Evolutionary conservation across 2,329 filamentous ascomycete genomes (phyloP).

Genomic region (Fusarium chuoi): DNA sequence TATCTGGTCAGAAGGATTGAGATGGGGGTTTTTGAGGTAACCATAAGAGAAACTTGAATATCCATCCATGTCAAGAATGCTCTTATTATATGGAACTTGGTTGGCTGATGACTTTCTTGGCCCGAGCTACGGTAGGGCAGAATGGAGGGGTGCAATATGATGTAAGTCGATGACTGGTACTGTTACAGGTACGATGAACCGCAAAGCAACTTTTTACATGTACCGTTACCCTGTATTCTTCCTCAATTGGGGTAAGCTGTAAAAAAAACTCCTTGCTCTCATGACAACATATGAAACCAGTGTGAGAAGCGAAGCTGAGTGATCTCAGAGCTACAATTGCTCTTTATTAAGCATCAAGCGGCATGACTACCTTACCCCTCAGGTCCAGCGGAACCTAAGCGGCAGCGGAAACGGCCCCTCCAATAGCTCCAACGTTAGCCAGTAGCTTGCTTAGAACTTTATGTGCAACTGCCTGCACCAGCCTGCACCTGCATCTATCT

Average conservation of each 20-base stretch:
- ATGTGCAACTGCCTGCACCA: slow-evolving; percentile 11
- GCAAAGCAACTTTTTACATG: neutral
- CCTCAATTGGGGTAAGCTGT: neutral
- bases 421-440: slow-evolving; percentile 19
- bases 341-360: neutral
- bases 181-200: slow-evolving; percentile 2
- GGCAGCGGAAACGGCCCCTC: slow-evolving; percentile 15
- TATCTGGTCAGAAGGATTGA: neutral
- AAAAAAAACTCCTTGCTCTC: neutral
- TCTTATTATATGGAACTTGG: slow-evolving; percentile 4
- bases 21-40: neutral
- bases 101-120: neutral
- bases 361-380: slow-evolving; percentile 18
- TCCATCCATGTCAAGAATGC: neutral
- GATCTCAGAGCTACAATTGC: neutral
- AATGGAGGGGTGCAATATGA: slow-evolving; percentile 20
- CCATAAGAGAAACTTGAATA: neutral
- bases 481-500: slow-evolving; percentile 23
- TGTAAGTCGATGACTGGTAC: slow-evolving; percentile 18
- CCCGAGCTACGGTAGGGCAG: slow-evolving; percentile 16
- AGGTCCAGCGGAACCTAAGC: neutral
- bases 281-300: neutral
- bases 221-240: neutral
- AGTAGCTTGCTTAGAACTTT: slow-evolving; percentile 18
- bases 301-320: neutral